phyloP scores from a whole-genome alignment of 768 basidiomycete genomes.

The Suillus paluster region DNA sequence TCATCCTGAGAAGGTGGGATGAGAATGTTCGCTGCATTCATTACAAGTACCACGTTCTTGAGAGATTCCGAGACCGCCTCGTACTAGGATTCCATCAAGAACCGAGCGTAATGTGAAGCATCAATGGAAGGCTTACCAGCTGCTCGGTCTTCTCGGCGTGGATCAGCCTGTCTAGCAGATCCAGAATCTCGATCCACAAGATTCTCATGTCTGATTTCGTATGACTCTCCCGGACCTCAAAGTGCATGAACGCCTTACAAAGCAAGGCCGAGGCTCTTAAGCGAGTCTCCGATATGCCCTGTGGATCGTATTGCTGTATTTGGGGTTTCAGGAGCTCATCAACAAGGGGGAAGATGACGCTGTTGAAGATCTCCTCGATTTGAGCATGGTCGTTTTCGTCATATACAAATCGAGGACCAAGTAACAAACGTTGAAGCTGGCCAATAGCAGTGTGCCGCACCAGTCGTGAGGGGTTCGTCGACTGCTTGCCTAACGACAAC shows the following conservation, averaged over 20 bases:
- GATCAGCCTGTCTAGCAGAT: constrained; percentile 89
- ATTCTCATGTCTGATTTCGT: constrained; percentile 65
- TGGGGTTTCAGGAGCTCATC: constrained; percentile 91
- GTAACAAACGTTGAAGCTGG: constrained; percentile 82
- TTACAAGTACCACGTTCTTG: constrained; percentile 95
- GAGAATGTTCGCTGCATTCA: constrained; percentile 88
- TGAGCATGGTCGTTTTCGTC: constrained; percentile 61
- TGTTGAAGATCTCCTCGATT: constrained; percentile 85
- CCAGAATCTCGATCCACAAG: constrained; percentile 89
- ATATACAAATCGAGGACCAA: constrained; percentile 72
- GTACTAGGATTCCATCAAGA: constrained; percentile 53
- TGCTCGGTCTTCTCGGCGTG: constrained; percentile 83
- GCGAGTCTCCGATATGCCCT: constrained; percentile 90
- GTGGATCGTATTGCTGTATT: constrained; percentile 75
- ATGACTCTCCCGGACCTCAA: constrained; percentile 74
- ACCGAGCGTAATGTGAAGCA: background rate
- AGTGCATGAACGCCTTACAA: constrained; percentile 96
- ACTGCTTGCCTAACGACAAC: constrained; percentile 75
- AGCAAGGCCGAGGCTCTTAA: constrained; percentile 86
- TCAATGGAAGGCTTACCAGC: constrained; percentile 58
- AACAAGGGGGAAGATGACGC: constrained; percentile 87
- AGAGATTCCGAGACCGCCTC: constrained; percentile 96
- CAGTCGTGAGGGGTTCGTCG: constrained; percentile 81
- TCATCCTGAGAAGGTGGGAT: constrained; percentile 56
- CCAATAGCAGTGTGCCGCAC: constrained; percentile 81